Evolutionary conservation across 768 basidiomycete species (phyloP).

Genomic region (Cystofilobasidium ferigula): DNA sequence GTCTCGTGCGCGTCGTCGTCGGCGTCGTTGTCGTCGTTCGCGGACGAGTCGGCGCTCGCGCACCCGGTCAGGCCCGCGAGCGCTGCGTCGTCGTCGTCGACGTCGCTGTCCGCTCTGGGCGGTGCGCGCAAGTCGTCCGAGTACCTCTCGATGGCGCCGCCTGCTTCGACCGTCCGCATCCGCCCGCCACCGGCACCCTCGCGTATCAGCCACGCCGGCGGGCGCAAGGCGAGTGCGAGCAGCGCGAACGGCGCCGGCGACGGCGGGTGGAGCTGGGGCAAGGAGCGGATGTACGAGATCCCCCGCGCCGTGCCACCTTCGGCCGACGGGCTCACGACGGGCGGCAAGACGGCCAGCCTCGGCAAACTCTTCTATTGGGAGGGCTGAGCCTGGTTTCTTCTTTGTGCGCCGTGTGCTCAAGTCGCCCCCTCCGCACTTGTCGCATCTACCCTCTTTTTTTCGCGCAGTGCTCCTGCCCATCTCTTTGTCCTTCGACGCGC

Average conservation of each 20-base stretch:
- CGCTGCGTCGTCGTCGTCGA: background rate
- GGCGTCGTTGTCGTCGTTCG: background rate
- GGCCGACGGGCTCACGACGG: background rate
- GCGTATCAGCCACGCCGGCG: background rate
- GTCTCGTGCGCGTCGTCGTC: background rate
- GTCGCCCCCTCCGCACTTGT: no score
- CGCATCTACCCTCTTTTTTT: no score
- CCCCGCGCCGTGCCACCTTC: background rate
- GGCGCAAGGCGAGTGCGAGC: background rate
- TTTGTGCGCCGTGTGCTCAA: no score
- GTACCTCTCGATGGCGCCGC: constrained; percentile 1
- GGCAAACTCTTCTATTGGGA: constrained; percentile 19
- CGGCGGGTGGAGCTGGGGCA: constrained; percentile 12
- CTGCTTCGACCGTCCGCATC: background rate
- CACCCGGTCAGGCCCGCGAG: background rate
- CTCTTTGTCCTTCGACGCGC: no score
- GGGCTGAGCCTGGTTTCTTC: background rate
- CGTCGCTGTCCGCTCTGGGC: background rate
- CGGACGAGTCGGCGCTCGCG: background rate
- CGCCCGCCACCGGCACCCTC: background rate
- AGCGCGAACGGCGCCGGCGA: no score
- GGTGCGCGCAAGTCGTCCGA: background rate
- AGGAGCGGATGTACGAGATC: constrained; percentile 22
- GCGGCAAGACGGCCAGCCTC: background rate
- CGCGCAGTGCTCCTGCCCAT: no score